Base-by-base conservation (phyloP, 2,329 filamentous ascomycete genomes). In the Xylaria sp. region DNA sequence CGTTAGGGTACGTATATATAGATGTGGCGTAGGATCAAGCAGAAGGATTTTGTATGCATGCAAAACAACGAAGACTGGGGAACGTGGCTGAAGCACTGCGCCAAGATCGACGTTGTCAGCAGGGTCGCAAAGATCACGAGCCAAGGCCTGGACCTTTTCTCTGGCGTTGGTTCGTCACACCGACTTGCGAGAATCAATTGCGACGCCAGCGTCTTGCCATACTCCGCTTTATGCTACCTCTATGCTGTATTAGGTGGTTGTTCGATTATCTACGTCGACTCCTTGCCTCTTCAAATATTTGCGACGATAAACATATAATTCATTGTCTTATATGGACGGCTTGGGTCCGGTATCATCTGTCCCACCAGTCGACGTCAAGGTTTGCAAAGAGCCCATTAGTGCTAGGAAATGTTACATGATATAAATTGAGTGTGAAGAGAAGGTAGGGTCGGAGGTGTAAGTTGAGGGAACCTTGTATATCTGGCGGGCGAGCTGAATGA, bases 11-110 rank as follows among this genome's bases (percentile, higher is more conserved):
- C 32, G 50, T 18, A 46, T 37, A 51, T 37, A 51, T 51, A 44
- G 50, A 50, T 41, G 56, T 65, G 62, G 62, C 62, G 63, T 34
- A 65, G 63, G 25, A 60, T 46, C 25, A 60, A 23, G 48, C 10
- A 46, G 55, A 37, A 55, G 62, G 62, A 57, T 64, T 64, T 23
- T 48, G 23, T 62, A 37, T 10, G 13, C 6, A 55, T 34, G 56
- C 12, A 18, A 58, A 58, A 58, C 56, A 48, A 32, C 23, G n/a
- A 18, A 25, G 39, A 32, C 23, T 46, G 56, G 56, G 23, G 55
- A 55, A 54, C 48, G 56, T 52, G 63, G 63, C 63, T 65, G 63
- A 60, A 46, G 46, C 28, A 5, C 9, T 55, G 37, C 48, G 63
- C 63, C 37, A 55, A 55, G 61, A 25, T 41, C 41, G 41, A 46